Evolutionary conservation across 495 filamentous ascomycete genomes (phyloP), one percentile per base, ranked within the genome.

Genomic region (Melanomma pulvis-pyrius): DNA sequence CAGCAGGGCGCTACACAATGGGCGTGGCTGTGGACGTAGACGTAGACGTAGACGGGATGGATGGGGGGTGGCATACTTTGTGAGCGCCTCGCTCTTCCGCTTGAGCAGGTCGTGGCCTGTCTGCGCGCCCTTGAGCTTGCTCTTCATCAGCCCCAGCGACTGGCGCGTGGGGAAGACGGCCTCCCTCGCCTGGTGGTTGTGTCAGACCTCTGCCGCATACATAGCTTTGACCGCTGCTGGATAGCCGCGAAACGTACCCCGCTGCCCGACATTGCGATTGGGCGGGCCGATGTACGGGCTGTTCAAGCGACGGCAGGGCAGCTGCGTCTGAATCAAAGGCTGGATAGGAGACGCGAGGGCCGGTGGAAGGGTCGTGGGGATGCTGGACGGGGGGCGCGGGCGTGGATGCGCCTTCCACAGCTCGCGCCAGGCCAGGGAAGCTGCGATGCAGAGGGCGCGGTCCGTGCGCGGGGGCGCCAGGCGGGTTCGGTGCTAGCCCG

Each of bases 121-220:
- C 59, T 80, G 78, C 9, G 94, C 94, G 48, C 94, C 94, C 81
- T 99, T 99, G 72, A 99, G 86, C 85, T 99, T 99, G 66, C 87
- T 86, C 80, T 99, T 98, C 96, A 99, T 99, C 73, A 93, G 78
- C 68, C 91, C 92, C 75, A 99, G 80, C 65, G 92, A 96, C 84
- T 99, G 94, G 74, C 94, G 90, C 72, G 94, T 99, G 68, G 94
- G 91, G 81, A 99, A 99, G 82, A 99, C 94, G 74, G 93, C 83
- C 80, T 99, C 94, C 74, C 91, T 81, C 74, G 91, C 90, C 90
- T 92, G 59, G 49, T 29, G 30, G 51, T 51, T 19, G 39, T 60
- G 51, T 76, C 47, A 63, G 61, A 29, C 32, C 44, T 24, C 19
- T 60, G 19, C 48, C 52, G 44, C 56, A 59, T 44, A 29, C 46